Percentiles rank a stretch among this genome's conserved stretches.
Conservation (phyloP, 2,329 filamentous ascomycete genomes). For the Pezicula neosporulosa region DNA sequence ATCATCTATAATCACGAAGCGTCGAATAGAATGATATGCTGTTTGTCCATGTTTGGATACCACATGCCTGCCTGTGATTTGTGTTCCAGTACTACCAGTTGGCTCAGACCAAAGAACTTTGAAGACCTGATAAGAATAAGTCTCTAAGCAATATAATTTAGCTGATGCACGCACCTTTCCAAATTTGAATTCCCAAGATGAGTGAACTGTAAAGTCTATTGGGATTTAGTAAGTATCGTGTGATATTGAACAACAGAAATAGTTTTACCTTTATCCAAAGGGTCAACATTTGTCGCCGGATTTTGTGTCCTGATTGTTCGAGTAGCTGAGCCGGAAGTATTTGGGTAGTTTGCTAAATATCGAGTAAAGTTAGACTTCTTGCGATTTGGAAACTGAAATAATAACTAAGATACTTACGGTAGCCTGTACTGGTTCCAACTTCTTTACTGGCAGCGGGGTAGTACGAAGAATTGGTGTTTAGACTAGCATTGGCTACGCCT, state of each 20-base stretch:
- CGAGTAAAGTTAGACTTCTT: too few species aligned
- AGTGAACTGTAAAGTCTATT: neutral
- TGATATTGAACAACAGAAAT: neutral
- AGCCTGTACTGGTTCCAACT: too few species aligned
- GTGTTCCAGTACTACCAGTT: neutral
- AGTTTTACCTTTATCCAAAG: neutral
- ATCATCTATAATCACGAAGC: conserved; percentile 7
- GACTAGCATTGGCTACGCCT: too few species aligned
- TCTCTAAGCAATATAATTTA: neutral
- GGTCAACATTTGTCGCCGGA: too few species aligned
- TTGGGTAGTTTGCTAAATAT: too few species aligned
- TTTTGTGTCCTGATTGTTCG: too few species aligned
- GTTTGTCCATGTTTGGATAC: neutral
- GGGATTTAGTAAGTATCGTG: neutral
- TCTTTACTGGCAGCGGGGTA: too few species aligned
- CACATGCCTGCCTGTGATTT: neutral
- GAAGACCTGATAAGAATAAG: conserved; percentile 4
- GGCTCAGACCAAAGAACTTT: conserved; percentile 9
- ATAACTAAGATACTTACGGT: too few species aligned
- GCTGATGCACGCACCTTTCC: neutral
- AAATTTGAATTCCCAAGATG: neutral
- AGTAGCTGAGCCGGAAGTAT: too few species aligned
- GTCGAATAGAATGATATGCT: conserved; percentile 7
- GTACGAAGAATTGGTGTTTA: too few species aligned
- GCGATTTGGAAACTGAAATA: too few species aligned